phyloP scores from a whole-genome alignment of 2,329 filamentous ascomycete species.

The Escovopsis sp. region DNA sequence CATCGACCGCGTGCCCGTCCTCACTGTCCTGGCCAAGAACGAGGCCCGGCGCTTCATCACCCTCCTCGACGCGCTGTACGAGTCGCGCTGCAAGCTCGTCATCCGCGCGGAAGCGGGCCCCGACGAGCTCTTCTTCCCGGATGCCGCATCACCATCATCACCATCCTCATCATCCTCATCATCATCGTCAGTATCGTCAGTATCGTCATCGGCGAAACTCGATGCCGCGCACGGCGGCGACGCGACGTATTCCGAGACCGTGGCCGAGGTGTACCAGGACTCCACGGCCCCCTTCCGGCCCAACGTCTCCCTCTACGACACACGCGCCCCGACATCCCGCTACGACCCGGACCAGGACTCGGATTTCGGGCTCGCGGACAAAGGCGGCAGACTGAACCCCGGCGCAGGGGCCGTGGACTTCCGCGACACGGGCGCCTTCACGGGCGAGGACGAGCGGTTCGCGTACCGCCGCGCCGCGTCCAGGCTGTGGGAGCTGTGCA shows the following conservation, averaged over 20 bases:
- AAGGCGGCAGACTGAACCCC: slow-evolving; percentile 19
- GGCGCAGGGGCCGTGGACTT: slow-evolving; percentile 33
- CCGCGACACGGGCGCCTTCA: slow-evolving; percentile 51
- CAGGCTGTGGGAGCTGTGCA: slow-evolving; percentile 72
- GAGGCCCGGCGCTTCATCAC: slow-evolving; percentile 72
- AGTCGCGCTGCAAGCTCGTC: slow-evolving; percentile 64
- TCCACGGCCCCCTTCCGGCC: slow-evolving; percentile 63
- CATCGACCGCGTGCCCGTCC: slow-evolving; percentile 52
- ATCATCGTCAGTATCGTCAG: neutral
- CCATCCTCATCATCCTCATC: too few relatives aligned
- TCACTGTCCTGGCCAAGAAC: slow-evolving; percentile 58
- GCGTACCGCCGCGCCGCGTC: slow-evolving; percentile 65
- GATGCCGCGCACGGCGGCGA: slow-evolving; percentile 13
- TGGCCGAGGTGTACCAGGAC: slow-evolving; percentile 62
- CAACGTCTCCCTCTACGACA: slow-evolving; percentile 54
- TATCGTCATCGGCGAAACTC: too few relatives aligned
- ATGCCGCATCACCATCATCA: slow-evolving; percentile 14
- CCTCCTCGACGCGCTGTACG: slow-evolving; percentile 65
- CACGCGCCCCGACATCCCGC: slow-evolving; percentile 26
- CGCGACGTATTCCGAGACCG: slow-evolving; percentile 29
- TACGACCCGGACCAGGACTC: slow-evolving; percentile 45
- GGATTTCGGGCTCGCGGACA: slow-evolving; percentile 31
- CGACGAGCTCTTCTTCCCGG: slow-evolving; percentile 67
- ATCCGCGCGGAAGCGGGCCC: slow-evolving; percentile 53
- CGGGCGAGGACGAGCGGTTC: slow-evolving; percentile 69